A percentile compares a stretch with the other conserved stretches of the same genome.
Evolutionary conservation across 192 early-diverging fungal species (phyloP).

Genomic region (Coemansia sp.): DNA sequence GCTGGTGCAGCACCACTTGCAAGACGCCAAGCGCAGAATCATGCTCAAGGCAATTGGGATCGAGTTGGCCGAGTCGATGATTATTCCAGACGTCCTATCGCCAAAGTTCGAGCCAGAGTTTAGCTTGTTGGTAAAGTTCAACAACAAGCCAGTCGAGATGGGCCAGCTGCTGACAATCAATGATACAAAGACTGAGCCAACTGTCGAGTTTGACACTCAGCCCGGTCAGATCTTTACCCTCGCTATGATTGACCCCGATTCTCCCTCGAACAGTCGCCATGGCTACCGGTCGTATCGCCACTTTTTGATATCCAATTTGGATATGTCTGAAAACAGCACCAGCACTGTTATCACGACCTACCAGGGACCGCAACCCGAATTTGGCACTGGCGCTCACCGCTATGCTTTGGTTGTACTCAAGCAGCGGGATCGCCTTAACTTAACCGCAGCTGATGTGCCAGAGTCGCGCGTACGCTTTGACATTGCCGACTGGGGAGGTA

Average conservation of each 20-base stretch:
- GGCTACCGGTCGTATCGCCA: slow-evolving; percentile 42
- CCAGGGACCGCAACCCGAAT: slow-evolving; percentile 20
- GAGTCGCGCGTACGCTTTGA: slow-evolving; percentile 40
- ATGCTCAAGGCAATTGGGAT: slow-evolving; percentile 9
- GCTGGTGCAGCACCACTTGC: not conserved
- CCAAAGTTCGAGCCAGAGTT: slow-evolving; percentile 34
- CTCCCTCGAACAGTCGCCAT: slow-evolving; percentile 25
- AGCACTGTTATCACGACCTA: slow-evolving; percentile 26
- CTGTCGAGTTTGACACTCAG: slow-evolving; percentile 36
- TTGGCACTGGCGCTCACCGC: slow-evolving; percentile 31
- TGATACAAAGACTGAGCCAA: slow-evolving; percentile 27
- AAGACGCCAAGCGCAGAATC: slow-evolving; percentile 11
- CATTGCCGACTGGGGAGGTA: slow-evolving; percentile 25
- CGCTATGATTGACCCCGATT: slow-evolving; percentile 43
- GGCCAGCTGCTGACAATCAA: slow-evolving; percentile 37
- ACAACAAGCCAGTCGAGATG: slow-evolving; percentile 17
- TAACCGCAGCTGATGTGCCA: slow-evolving; percentile 16
- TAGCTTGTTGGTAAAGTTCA: slow-evolving; percentile 19
- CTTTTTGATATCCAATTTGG: slow-evolving; percentile 36
- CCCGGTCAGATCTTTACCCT: slow-evolving; percentile 25
- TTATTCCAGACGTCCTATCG: slow-evolving; percentile 35
- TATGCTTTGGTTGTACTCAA: slow-evolving; percentile 34
- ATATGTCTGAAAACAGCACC: slow-evolving; percentile 1
- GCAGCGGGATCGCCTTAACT: slow-evolving; percentile 19
- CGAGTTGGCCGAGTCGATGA: slow-evolving; percentile 1